Conservation (phyloP, 2,329 filamentous ascomycete species). For the Sporothrix inflata region DNA sequence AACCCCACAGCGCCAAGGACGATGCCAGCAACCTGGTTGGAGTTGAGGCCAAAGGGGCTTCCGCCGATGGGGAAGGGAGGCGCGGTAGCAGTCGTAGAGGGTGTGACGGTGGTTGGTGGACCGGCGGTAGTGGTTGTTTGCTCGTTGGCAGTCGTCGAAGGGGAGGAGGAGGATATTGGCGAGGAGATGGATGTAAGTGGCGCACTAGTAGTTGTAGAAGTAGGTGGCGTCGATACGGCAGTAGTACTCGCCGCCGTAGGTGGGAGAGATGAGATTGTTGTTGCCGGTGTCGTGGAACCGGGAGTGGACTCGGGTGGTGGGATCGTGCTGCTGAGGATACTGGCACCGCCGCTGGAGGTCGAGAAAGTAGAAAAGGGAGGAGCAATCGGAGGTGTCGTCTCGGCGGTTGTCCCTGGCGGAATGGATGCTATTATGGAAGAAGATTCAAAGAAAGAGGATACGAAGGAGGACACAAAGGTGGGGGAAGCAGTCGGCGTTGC, state of each 20-base stretch:
- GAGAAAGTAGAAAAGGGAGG: background rate
- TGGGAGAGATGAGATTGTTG: too few species aligned
- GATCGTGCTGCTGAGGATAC: background rate
- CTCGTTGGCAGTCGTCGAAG: background rate
- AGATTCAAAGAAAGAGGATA: background rate
- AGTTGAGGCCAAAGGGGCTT: conserved; percentile 31
- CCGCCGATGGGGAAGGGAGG: conserved; percentile 20
- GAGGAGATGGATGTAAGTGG: background rate
- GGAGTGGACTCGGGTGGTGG: background rate
- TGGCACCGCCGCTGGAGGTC: conserved; percentile 2
- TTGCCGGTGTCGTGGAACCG: background rate
- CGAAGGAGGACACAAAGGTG: background rate
- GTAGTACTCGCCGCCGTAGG: background rate
- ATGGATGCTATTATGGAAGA: background rate
- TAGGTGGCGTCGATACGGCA: background rate
- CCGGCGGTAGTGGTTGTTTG: background rate
- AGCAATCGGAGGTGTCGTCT: background rate
- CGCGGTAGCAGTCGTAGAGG: conserved; percentile 16
- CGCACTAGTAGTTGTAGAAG: background rate
- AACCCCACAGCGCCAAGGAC: conserved; percentile 37
- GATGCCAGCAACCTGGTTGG: conserved; percentile 40
- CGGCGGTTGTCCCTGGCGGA: background rate
- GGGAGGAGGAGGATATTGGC: background rate
- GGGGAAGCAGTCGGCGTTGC: conserved; percentile 33
- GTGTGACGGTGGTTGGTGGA: conserved; percentile 22